A percentile compares a stretch with the other conserved stretches of the same genome.
Evolutionary conservation across 441 rosid species (phyloP).

Genomic region (Francoa sonchifolia): DNA sequence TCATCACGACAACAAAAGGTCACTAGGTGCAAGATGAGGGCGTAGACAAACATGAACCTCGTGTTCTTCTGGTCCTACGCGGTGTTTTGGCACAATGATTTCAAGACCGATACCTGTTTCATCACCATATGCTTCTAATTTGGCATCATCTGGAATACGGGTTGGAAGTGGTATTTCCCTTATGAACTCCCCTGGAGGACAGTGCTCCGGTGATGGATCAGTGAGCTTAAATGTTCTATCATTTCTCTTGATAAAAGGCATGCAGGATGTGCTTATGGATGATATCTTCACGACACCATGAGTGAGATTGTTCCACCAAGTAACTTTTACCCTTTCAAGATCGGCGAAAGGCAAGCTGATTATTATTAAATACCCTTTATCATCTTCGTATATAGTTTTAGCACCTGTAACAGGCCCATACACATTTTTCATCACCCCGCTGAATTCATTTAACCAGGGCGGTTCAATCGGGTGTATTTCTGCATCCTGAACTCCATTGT

Average conservation of each 20-base stretch:
- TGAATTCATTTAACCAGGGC: constrained; percentile 42
- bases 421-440: constrained; percentile 42
- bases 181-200: constrained; percentile 61
- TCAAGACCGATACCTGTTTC: constrained; percentile 55
- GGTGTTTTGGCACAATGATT: constrained; percentile 57
- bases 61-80: constrained; percentile 52
- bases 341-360: constrained; percentile 59
- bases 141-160: constrained; percentile 59
- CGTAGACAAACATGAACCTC: constrained; percentile 63
- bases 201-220: constrained; percentile 53
- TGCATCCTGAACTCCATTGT: constrained; percentile 23
- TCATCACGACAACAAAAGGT: constrained; percentile 52
- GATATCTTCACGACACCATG: constrained; percentile 51
- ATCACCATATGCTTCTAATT: constrained; percentile 51
- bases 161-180: constrained; percentile 52
- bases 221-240: constrained; percentile 50
- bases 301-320: constrained; percentile 54
- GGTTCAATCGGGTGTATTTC: constrained; percentile 38
- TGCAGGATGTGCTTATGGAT: constrained; percentile 38
- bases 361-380: constrained; percentile 46
- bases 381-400: constrained; percentile 54
- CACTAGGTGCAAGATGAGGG: constrained; percentile 45
- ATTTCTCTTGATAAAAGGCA: constrained; percentile 43
- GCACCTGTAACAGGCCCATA: constrained; percentile 57
- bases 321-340: constrained; percentile 54